Base-by-base conservation (phyloP, 805 yeast genomes). In the Saturnispora halmiae region DNA sequence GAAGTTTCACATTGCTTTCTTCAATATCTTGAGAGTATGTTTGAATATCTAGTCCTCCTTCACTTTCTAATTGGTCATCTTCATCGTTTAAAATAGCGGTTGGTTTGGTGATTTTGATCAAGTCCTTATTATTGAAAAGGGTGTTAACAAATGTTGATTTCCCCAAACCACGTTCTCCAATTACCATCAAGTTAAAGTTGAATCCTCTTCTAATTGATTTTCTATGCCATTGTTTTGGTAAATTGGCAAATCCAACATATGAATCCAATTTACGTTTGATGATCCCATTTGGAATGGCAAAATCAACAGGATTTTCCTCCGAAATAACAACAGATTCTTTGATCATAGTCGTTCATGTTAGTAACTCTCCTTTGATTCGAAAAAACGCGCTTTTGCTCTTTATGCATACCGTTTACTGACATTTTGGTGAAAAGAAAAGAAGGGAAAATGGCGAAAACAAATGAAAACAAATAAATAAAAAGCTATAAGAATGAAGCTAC, bases 211-310 rank as follows among this genome's bases (percentile, higher is more conserved):
- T 80, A 46, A 86, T 76, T 2, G 95, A 81, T 63, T 83, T 86
- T 65, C 95, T 79, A 66, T 92, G 97, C 96, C 96, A 92, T 68
- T 92, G 98, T 59, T 88, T 92, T 44, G 98, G 98, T 56, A 92
- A 72, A 65, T 88, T 92, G 51, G 96, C 95, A 65, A 92, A 92
- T 5, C 98, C 98, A 42, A 92, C 98, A 59, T 82, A 88, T 3
- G 94, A 90, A 51, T 80, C 83, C 52, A 90, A 75, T 59, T 86
- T 86, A 53, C 94, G 79, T 52, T 81, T 79, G 54, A 85, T 75
- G 46, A 86, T 68, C 52, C 81, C 80, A 46, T 74, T 10, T 31
- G 41, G 20, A 21, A 26, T 14, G 31, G 36, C 49, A 19, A 34
- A 39, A n/a, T 39, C 16, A 11, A 21, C 20, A 16, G 22, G 20